A percentile compares a stretch with the other conserved stretches of the same genome.
These are phyloP conservation scores for Vitis hybrid DNA, from an alignment of 177 flowering plant species.

Conservation along the genomic window DNA sequence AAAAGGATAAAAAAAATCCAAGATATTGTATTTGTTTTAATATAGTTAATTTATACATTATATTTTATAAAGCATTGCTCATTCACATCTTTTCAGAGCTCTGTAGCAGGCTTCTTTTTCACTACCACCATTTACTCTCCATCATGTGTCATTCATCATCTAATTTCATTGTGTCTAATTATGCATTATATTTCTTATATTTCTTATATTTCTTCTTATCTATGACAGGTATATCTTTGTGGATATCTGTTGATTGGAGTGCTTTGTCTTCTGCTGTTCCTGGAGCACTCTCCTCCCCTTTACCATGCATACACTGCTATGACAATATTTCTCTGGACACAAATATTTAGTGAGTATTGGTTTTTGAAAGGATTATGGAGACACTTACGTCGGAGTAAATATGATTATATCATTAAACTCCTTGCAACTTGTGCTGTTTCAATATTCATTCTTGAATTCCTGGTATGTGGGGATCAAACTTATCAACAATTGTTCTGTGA, in stretches of 20 bases:
- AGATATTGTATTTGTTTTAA: too few species aligned
- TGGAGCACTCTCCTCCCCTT: conserved; percentile 87
- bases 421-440: conserved; percentile 50
- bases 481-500: not conserved
- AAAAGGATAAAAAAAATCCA: too few species aligned
- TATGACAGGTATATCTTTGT: conserved; percentile 57
- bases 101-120: not conserved
- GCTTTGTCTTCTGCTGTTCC: conserved; percentile 38
- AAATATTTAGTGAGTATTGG: conserved; percentile 62
- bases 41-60: too few species aligned
- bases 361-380: conserved; percentile 65
- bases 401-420: conserved; percentile 38
- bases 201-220: conserved; percentile 4
- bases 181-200: conserved; percentile 3
- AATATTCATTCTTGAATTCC: conserved; percentile 65
- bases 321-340: conserved; percentile 90
- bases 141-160: too few species aligned
- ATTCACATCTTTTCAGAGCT: not conserved
- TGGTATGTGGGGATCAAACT: conserved; percentile 48
- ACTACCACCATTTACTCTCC: too few species aligned
- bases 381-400: conserved; percentile 38
- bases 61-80: not conserved
- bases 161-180: not conserved
- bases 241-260: conserved; percentile 66
- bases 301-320: conserved; percentile 78